These are phyloP conservation scores for Arabidopsis lyrata DNA, from an alignment of 441 rosid genomes.

Conservation along the genomic window DNA sequence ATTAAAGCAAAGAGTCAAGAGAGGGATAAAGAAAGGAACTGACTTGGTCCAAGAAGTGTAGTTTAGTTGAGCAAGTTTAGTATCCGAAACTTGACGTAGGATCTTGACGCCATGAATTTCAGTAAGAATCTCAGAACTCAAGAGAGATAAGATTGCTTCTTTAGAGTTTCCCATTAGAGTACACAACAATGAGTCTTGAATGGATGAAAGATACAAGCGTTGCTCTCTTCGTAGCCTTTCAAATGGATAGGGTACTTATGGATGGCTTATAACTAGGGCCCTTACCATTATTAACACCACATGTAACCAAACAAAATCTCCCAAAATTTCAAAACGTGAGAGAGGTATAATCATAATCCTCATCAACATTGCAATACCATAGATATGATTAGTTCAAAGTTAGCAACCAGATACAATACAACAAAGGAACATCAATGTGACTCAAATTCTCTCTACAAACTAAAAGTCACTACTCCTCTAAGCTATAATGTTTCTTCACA, in stretches of 20 bases:
- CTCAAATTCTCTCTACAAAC: not conserved
- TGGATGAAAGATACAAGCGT: not conserved
- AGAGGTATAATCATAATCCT: not conserved
- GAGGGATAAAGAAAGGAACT: conserved; percentile 29
- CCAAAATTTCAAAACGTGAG: not conserved
- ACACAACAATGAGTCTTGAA: not conserved
- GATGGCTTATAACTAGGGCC: not conserved
- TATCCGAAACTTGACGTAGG: conserved; percentile 51
- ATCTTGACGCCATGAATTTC: conserved; percentile 60
- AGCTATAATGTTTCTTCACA: conserved; percentile 63
- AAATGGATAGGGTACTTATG: not conserved
- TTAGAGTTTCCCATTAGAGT: conserved; percentile 32
- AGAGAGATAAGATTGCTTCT: conserved; percentile 24
- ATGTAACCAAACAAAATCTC: not conserved
- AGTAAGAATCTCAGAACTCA: conserved; percentile 2
- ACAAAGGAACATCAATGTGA: conserved; percentile 1
- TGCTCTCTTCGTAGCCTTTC: not conserved
- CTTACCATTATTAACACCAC: not conserved
- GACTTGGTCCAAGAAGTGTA: conserved; percentile 65
- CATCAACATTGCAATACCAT: not conserved
- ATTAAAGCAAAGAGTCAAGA: not conserved
- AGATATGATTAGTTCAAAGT: not conserved
- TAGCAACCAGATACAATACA: not conserved
- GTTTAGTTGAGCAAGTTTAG: conserved; percentile 56
- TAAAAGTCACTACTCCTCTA: conserved; percentile 40